Conservation (phyloP, 306 rosid genomes). For the Trifolium repens region DNA sequence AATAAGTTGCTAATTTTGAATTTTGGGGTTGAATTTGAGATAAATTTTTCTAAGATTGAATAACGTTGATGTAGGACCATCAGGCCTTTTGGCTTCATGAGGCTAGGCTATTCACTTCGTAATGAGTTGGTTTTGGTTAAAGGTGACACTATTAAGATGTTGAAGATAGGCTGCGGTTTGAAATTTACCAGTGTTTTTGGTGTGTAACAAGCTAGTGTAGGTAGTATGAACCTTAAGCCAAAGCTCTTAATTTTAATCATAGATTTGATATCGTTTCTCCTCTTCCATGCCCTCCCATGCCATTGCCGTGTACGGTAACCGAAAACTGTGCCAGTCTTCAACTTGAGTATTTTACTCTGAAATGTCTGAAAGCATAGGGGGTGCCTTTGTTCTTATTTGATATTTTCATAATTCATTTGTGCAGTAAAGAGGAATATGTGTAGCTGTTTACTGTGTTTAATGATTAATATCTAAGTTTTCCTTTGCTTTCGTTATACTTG, state of each 20-base stretch:
- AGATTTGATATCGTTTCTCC: constrained; percentile 4
- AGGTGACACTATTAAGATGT: not conserved
- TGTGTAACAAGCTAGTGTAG: constrained; percentile 8
- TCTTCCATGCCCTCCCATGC: not conserved
- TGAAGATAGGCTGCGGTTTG: not conserved
- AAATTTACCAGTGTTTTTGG: constrained; percentile 12
- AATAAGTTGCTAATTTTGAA: not conserved
- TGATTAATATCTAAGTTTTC: constrained; percentile 7
- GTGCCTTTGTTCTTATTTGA: constrained; percentile 5
- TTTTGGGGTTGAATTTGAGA: not conserved
- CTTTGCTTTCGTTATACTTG: not conserved
- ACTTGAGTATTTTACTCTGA: constrained; percentile 3
- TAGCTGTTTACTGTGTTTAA: constrained; percentile 2
- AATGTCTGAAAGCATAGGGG: constrained; percentile 18
- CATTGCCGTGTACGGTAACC: not conserved
- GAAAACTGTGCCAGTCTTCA: constrained; percentile 4
- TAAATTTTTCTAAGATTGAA: not conserved
- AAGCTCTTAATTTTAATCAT: not conserved
- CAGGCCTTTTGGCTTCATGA: not conserved
- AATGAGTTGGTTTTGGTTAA: not conserved
- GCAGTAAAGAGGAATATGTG: constrained; percentile 9
- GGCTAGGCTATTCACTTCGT: constrained; percentile 6
- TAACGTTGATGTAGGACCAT: not conserved
- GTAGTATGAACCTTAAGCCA: not conserved
- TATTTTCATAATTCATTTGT: not conserved